A percentile compares a stretch with the other conserved stretches of the same genome.
phyloP scores from a whole-genome alignment of 2,329 filamentous ascomycete species.

The Pseudopithomyces chartarum region DNA sequence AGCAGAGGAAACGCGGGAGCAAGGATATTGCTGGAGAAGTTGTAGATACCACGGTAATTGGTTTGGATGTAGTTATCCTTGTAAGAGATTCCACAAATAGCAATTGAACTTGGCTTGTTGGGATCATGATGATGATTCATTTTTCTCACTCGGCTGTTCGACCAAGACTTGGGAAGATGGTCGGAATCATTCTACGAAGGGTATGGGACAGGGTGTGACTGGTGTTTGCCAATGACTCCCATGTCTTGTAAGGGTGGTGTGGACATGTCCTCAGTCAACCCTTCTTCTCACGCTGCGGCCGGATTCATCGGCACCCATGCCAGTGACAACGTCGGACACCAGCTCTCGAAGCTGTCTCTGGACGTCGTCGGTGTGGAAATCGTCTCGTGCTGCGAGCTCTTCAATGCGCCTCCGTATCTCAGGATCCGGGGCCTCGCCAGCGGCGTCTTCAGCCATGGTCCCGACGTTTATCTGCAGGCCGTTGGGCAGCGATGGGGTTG shows the following conservation, averaged over 20 bases:
- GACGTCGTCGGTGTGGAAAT: constrained; percentile 80
- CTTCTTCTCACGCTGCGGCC: constrained; percentile 54
- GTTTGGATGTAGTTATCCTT: not conserved
- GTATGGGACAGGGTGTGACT: too few species aligned
- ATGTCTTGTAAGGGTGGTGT: constrained; percentile 2
- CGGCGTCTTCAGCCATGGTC: constrained; percentile 64
- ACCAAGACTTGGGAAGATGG: too few species aligned
- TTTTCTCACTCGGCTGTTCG: not conserved
- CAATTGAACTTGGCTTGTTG: not conserved
- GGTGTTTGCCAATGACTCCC: constrained; percentile 8
- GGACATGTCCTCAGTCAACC: constrained; percentile 39
- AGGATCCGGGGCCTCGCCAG: constrained; percentile 71
- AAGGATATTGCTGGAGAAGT: constrained; percentile 51
- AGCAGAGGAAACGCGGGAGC: constrained; percentile 54
- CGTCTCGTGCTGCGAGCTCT: constrained; percentile 79
- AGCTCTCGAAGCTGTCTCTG: constrained; percentile 79
- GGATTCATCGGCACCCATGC: constrained; percentile 65
- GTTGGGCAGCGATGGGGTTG: constrained; percentile 69
- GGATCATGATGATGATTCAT: not conserved
- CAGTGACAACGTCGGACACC: constrained; percentile 78
- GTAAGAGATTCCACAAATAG: not conserved
- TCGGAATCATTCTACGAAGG: too few species aligned
- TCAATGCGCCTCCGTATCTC: constrained; percentile 88
- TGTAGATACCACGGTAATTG: constrained; percentile 21
- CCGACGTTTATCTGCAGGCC: constrained; percentile 80